Evolutionary conservation across 2,329 filamentous ascomycete genomes (phyloP), one percentile per base, ranked within the genome.

Genomic region (Metarhizium album): DNA sequence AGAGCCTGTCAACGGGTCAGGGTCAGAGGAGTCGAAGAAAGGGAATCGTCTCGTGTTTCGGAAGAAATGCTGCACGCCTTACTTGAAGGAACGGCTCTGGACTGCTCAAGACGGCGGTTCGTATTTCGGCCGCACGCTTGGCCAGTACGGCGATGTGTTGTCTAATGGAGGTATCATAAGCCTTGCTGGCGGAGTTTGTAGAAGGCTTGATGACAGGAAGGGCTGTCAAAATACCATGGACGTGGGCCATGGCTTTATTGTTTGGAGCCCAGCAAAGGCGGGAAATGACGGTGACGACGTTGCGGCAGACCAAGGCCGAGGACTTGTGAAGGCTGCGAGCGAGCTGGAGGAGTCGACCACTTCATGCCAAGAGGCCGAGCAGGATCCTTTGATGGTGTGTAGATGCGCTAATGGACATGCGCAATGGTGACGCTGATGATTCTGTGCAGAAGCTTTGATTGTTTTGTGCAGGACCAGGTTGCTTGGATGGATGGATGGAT

Each of bases 21-120:
- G 24, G 4, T 1, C 2, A 5, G 35, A 20, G 14, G 29, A 31
- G 11, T 5, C 11, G 29, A 31, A 11, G 11, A 11, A 5, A 23
- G 24, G n/a, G 23, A 40, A 13, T 35, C n/a, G 23, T 52, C 27
- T 42, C 9, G 7, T 9, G 27, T 29, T 29, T 29, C 23, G 14
- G 5, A 7, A 23, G 29, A 20, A 5, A 18, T n/a, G 13, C 13
- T 4, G 23, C 27, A 5, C 16, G 47, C 16, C 16, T 35, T 60
- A 73, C 75, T 55, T 71, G 58, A 3, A 80, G 63, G 5, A 78
- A 61, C 45, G 69, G 54, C 11, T 57, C 48, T 18, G 70, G 67
- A 42, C 69, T 62, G 13, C 56, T 54, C 35, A 59, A 48, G 38
- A 77, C 58, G 11, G 63, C 59, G 16, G 49, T 4, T n/a, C 29